Base-by-base conservation (phyloP, 139 green algal genomes). In the Picochlorum sp. region DNA sequence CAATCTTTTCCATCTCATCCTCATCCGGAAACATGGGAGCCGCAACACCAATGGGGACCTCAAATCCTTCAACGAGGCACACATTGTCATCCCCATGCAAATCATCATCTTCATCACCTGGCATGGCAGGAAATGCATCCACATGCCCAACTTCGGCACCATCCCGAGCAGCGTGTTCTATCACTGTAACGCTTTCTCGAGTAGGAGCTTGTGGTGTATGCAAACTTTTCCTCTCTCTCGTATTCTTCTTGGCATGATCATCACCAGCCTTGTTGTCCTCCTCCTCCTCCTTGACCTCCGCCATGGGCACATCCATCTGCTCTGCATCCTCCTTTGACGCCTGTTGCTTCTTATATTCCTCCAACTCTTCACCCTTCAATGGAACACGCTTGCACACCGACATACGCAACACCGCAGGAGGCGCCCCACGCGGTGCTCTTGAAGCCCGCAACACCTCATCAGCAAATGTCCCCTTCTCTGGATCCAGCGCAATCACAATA, bases 21-120 rank as follows among this genome's bases (percentile, higher is more conserved):
- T 92, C 81, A 56, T 84, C 81, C 3, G 88, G 88, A 44, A 95
- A 95, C 84, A 95, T 90, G 23, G 87, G 71, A 21, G 67, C 65
- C 6, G 58, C 72, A 11, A 77, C 73, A 32, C 73, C 81, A 75
- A 81, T 28, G 1, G 84, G 83, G 21, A 78, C 70, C 2, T 71
- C 65, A 64, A 95, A 95, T 3, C 88, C 88, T 6, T 95, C 88
- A 24, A 94, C 74, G 15, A 95, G 64, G 24, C 21, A 51, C 15
- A 56, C n/a, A 44, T 66, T 21, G 58, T 32, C 37, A 58, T 46
- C 58, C 14, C 6, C 18, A 58, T 52, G 13, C 8, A 56, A 11
- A 56, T 52, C 51, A 59, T 34, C 51, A 59, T 34, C 51, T 9
- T 59, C 21, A 37, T 21, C 51, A 9, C 13, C 51, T 32, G 47